Base-by-base conservation (phyloP, 495 filamentous ascomycete genomes). In the Thozetella sp. region DNA sequence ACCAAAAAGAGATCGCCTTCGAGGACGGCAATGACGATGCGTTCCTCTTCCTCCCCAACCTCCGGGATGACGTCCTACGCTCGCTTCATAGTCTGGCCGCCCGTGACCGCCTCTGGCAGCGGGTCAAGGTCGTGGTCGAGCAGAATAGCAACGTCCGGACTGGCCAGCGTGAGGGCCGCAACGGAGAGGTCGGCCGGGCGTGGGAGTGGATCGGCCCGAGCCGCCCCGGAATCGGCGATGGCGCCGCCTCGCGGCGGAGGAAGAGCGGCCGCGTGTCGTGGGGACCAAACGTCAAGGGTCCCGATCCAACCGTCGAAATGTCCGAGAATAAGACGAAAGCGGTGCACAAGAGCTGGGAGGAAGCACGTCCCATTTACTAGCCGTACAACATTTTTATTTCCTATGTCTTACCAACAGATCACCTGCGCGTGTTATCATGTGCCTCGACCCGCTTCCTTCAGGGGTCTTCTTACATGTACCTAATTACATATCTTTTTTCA, bases 201-300 rank as follows among this genome's bases (percentile, higher is more conserved):
- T 99, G 95, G 95, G 94, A 97, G 70, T 99, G 95, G 95, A 93
- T 97, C 69, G 95, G 95, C 0, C 81, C 86, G 10, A 75, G 60
- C 25, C 77, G 81, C n/a, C 48, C 66, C 25, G 64, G 58, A 1
- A 74, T 78, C 50, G 70, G 75, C 23, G 72, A 77, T 22, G 82
- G 80, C 20, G 72, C 69, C 12, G 72, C 73, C 34, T 77, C 79
- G 15, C 70, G 76, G 48, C 71, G 79, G 24, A 69, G 82, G 56
- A 81, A 82, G 69, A 82, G 83, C 62, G 72, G 76, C 2, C 73
- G 84, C 20, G 76, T 78, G 59, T 86, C 75, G 59, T 84, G 63
- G 71, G 65, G 63, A 11, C 62, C 64, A 19, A 78, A 75, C 46
- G 71, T 69, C 53, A 75, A 63, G 59, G 59, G 60, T 56, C 66